Evolutionary conservation across 2,329 filamentous ascomycete species (phyloP).

Genomic region (Dryadomyces quercivorus): DNA sequence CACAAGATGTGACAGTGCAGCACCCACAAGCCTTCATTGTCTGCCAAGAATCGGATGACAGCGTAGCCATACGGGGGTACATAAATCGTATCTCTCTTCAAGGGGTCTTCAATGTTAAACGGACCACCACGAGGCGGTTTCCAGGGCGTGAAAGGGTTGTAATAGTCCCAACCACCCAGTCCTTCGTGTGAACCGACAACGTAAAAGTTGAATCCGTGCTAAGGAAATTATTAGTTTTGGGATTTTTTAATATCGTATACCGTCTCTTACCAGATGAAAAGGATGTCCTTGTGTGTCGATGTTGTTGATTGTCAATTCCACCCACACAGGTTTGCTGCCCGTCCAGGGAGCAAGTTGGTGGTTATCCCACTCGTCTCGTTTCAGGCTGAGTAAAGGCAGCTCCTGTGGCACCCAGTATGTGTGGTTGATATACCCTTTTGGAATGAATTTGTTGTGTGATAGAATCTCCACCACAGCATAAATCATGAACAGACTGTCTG

Average conservation of each 20-base stretch:
- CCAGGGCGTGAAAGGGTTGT: constrained; percentile 13
- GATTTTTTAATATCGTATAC: not conserved
- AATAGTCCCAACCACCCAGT: constrained; percentile 16
- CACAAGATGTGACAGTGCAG: constrained; percentile 16
- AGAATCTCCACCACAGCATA: constrained; percentile 13
- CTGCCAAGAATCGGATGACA: constrained; percentile 13
- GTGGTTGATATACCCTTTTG: constrained; percentile 14
- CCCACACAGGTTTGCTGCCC: constrained; percentile 11
- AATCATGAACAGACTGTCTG: constrained; percentile 11
- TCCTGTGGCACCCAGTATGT: constrained; percentile 14
- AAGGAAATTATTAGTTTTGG: not conserved
- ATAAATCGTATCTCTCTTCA: constrained; percentile 15
- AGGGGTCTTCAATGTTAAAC: constrained; percentile 10
- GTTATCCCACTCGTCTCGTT: constrained; percentile 12
- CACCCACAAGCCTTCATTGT: constrained; percentile 14
- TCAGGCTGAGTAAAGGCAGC: constrained; percentile 9
- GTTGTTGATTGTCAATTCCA: constrained; percentile 17
- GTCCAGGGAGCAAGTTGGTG: constrained; percentile 16
- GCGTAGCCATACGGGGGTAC: constrained; percentile 13
- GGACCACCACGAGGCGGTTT: constrained; percentile 11
- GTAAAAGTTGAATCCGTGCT: constrained; percentile 17
- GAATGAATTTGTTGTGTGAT: constrained; percentile 10
- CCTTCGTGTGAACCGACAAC: constrained; percentile 12
- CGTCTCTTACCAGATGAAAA: constrained; percentile 12
- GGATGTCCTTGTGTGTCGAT: constrained; percentile 15